phyloP scores from a whole-genome alignment of 2,329 filamentous ascomycete species.

The Rhexocercosporidium sp. region DNA sequence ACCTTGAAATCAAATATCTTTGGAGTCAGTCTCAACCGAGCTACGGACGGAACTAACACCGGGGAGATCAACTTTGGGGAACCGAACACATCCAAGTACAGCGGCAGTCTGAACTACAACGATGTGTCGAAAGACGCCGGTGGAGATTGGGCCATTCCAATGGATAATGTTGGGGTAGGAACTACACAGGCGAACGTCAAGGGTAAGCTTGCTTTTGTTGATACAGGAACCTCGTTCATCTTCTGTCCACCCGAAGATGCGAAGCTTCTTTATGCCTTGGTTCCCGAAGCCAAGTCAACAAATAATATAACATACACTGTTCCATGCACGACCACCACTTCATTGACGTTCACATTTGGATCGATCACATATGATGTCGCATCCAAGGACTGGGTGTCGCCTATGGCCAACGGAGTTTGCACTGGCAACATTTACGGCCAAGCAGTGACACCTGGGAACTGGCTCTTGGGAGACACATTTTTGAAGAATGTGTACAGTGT shows the following conservation, averaged over 20 bases:
- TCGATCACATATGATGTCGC: conserved; percentile 70
- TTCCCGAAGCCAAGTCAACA: conserved; percentile 60
- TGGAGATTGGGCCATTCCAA: conserved; percentile 73
- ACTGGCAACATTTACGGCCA: conserved; percentile 78
- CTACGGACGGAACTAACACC: conserved; percentile 66
- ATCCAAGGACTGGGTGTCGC: conserved; percentile 70
- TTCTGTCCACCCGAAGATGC: conserved; percentile 74
- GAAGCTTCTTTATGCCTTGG: conserved; percentile 66
- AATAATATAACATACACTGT: conserved; percentile 70
- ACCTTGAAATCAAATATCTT: conserved; percentile 70
- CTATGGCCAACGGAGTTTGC: conserved; percentile 50
- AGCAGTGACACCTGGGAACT: conserved; percentile 65
- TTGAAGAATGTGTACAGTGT: conserved; percentile 89
- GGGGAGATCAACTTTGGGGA: conserved; percentile 81
- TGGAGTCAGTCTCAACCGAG: conserved; percentile 72
- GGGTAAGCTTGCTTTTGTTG: conserved; percentile 71
- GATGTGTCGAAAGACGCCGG: conserved; percentile 51
- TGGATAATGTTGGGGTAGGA: conserved; percentile 69
- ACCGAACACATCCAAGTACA: conserved; percentile 69
- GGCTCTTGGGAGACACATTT: conserved; percentile 86
- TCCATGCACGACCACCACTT: conserved; percentile 70
- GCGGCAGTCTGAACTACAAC: conserved; percentile 72
- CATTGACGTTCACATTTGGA: conserved; percentile 70
- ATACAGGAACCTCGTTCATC: conserved; percentile 82
- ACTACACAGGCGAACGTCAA: conserved; percentile 57